Evolutionary conservation across 192 early-diverging fungal genomes (phyloP), one percentile per base, ranked within the genome.

Genomic region (Backusella morwellensis): DNA sequence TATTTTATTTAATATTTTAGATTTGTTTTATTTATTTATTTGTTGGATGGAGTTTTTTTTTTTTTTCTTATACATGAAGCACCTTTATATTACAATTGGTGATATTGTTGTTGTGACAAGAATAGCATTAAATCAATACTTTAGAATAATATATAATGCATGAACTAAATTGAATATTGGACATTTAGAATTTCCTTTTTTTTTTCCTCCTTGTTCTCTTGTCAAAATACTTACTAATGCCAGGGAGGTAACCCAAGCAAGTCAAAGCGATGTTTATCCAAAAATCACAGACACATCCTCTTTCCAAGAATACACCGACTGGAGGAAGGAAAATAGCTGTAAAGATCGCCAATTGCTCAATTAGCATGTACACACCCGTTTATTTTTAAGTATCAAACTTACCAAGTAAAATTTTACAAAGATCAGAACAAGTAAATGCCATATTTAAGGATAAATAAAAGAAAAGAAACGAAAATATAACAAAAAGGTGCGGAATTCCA

Each of bases 251-350:
- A 15, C 89, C 89, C 6, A 92, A 82, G 66, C 92, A 77, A 0
- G 91, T 91, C 70, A 93, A 82, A 12, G 75, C 66, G 38, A 91
- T 82, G 78, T 93, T 92, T 52, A 93, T 89, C 26, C 88, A 66
- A 2, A 91, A 72, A 69, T 91, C 88, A 8, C 69, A 76, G 34
- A 69, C 68, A 72, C 81, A 86, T 15, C 90, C 91, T 23, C 85
- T 82, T 75, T 89, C 90, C 59, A 93, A 78, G 67, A 93, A 86
- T 66, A 90, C 91, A 54, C 86, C 89, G 1, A 92, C 72, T 32
- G 91, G 91, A 14, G 91, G 91, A 12, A 93, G 77, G 78, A 80
- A 9, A 70, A 80, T 17, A 26, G 54, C 54, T 59, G 11, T 40
- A 40, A 12, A n/a, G 1, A 23, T 54, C 11, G 15, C 15, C 14